A percentile compares a stretch with the other conserved stretches of the same genome.
Evolutionary conservation across 768 basidiomycete species (phyloP).

Genomic region (Neoboletus brunneissimus): DNA sequence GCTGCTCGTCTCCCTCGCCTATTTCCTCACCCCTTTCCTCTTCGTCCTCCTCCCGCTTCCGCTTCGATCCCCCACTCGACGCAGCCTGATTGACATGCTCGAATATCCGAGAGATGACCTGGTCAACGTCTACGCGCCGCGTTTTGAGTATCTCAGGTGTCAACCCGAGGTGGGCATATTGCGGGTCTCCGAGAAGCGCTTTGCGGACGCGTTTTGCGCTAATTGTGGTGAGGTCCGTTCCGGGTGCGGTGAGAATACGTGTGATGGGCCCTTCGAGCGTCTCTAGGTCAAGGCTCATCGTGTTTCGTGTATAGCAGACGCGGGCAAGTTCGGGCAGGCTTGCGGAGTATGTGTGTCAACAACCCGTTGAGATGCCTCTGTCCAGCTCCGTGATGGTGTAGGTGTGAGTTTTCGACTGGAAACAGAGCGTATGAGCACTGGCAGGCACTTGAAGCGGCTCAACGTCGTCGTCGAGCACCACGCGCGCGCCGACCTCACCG

Average conservation of each 20-base stretch:
- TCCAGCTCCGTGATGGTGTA: not conserved
- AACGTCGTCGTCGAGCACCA: conserved; percentile 10
- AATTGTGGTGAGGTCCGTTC: conserved; percentile 73
- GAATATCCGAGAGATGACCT: conserved; percentile 64
- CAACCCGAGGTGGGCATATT: conserved; percentile 41
- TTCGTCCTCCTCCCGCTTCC: conserved; percentile 27
- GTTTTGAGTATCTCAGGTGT: conserved; percentile 61
- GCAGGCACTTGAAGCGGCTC: not conserved
- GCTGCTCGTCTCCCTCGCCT: conserved; percentile 22
- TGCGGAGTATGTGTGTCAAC: not conserved
- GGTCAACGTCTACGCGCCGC: conserved; percentile 66
- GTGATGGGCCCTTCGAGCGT: conserved; percentile 61
- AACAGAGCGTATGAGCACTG: not conserved
- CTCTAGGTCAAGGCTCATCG: conserved; percentile 53
- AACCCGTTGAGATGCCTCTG: not conserved
- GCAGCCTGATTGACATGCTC: conserved; percentile 48
- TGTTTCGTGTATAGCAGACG: conserved; percentile 2
- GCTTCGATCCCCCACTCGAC: conserved; percentile 24
- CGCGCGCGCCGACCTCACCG: conserved; percentile 1
- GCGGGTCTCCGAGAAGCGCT: conserved; percentile 49
- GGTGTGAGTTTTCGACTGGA: not conserved
- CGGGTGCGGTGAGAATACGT: conserved; percentile 71
- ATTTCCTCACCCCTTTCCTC: not conserved
- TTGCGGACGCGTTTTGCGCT: conserved; percentile 89
- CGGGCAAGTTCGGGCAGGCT: not conserved